Evolutionary conservation across 345 rosid genomes (phyloP), one percentile per base, ranked within the genome.

Genomic region (Hibiscus trionum): DNA sequence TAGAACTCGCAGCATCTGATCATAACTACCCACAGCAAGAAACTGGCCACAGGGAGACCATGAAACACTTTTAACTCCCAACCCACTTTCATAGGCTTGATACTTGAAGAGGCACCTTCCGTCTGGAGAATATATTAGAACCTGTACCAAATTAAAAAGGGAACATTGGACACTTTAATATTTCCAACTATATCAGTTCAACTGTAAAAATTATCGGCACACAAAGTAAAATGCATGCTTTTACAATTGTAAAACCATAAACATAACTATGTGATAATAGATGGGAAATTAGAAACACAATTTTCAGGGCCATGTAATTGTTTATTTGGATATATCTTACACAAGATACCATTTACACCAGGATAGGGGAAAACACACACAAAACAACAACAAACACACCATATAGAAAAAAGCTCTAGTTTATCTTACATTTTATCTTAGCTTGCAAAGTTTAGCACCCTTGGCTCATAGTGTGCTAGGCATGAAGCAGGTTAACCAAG

Each of bases 31-130:
- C 46, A 92, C 85, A 0, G 98, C 99, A 78, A 92, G 85, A 90
- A 85, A 95, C 80, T 90, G 98, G 60, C 98, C 98, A 79, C 94
- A 95, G 12, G 99, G 97, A 73, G 98, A 95, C 97, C 99, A 95
- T 24, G 93, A 89, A 76, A 95, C 88, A 69, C 84, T 85, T 70
- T 95, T 95, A 46, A 95, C 98, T 73, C 99, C 98, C 65, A 95
- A 84, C 37, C 99, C 99, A 80, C 99, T 88, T 73, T 95, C 98
- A 77, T 92, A 95, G 46, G 99, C 97, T 80, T 90, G 99, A 61
- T 95, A 90, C 87, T 92, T 95, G 69, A 81, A 88, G 31, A 95
- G 84, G 81, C 97, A 92, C 80, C 97, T 88, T 62, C 99, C 98
- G 79, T 95, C 99, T 33, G 98, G 98, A 31, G 99, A 92, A 83